Evolutionary conservation across 306 rosid species (phyloP).

Genomic region (Malus sylvestris): DNA sequence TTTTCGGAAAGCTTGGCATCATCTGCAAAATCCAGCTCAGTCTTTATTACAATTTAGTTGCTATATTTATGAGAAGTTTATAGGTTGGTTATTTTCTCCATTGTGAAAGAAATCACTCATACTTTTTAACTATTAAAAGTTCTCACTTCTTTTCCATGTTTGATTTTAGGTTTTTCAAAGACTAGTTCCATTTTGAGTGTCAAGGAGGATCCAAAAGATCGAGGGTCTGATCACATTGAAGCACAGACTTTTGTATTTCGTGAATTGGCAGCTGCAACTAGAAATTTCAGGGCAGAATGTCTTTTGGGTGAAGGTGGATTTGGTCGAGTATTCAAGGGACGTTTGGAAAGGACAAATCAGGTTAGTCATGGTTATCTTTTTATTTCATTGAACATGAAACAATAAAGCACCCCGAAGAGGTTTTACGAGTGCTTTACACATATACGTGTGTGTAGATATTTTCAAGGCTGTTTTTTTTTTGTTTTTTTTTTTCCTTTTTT

Average conservation of each 20-base stretch:
- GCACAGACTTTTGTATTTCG: conserved; percentile 83
- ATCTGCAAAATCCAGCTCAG: not conserved
- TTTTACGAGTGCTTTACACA: not conserved
- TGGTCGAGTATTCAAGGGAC: conserved; percentile 88
- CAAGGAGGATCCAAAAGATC: conserved; percentile 43
- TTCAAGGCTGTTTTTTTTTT: too few species aligned
- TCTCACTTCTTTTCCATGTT: conserved; percentile 1
- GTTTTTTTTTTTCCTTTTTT: too few species aligned
- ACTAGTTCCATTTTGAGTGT: conserved; percentile 42
- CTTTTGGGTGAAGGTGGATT: conserved; percentile 93
- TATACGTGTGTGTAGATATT: not conserved
- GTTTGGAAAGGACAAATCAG: conserved; percentile 62
- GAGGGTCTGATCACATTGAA: conserved; percentile 63
- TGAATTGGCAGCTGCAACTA: conserved; percentile 88
- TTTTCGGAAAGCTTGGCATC: not conserved
- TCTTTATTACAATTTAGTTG: not conserved
- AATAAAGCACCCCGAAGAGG: not conserved
- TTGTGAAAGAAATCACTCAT: not conserved
- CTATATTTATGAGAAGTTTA: not conserved
- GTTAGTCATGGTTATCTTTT: conserved; percentile 29
- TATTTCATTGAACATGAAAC: not conserved
- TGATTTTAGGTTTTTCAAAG: conserved; percentile 43
- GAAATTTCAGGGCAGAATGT: conserved; percentile 73
- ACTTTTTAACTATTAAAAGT: not conserved
- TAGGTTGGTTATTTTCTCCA: not conserved